Conservation (phyloP, 2,329 filamentous ascomycete genomes). For the Diplodia corticola region DNA sequence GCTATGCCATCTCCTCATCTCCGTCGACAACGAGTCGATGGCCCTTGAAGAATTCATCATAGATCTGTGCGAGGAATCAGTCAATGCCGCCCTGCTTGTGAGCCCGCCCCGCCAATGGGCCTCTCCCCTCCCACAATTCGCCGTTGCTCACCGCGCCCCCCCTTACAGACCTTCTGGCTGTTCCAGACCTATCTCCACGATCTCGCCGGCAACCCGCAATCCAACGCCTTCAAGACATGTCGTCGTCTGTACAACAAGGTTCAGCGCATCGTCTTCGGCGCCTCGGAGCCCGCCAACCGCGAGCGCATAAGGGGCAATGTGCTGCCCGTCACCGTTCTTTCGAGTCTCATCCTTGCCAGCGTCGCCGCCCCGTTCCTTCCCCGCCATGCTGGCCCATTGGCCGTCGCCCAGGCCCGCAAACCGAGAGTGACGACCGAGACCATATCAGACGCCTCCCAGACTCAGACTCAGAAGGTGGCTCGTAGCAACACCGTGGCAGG, state of each 20-base stretch:
- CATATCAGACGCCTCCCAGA: constrained; percentile 59
- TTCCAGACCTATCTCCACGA: constrained; percentile 88
- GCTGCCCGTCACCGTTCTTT: constrained; percentile 75
- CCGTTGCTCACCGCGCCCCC: constrained; percentile 3
- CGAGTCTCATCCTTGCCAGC: constrained; percentile 76
- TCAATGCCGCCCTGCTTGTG: constrained; percentile 80
- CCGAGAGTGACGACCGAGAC: constrained; percentile 64
- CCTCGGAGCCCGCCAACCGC: constrained; percentile 65
- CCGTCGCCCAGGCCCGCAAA: constrained; percentile 78
- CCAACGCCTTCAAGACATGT: constrained; percentile 77
- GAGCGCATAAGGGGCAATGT: constrained; percentile 82
- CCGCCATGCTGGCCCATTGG: constrained; percentile 76
- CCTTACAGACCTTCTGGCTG: constrained; percentile 77
- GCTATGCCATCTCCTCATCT: constrained; percentile 83
- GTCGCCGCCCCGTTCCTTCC: constrained; percentile 73
- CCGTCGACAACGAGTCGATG: constrained; percentile 89
- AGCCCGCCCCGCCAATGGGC: neutral
- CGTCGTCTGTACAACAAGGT: constrained; percentile 85
- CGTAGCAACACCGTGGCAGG: constrained; percentile 69
- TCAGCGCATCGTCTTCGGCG: constrained; percentile 81
- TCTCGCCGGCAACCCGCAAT: constrained; percentile 71
- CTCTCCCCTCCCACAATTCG: neutral
- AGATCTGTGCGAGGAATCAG: constrained; percentile 83
- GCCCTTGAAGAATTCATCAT: constrained; percentile 84
- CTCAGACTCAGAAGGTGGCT: constrained; percentile 57